These are phyloP conservation scores for Microcyclosporella mali DNA, from an alignment of 2,329 filamentous ascomycete genomes.

Conservation along the genomic window DNA sequence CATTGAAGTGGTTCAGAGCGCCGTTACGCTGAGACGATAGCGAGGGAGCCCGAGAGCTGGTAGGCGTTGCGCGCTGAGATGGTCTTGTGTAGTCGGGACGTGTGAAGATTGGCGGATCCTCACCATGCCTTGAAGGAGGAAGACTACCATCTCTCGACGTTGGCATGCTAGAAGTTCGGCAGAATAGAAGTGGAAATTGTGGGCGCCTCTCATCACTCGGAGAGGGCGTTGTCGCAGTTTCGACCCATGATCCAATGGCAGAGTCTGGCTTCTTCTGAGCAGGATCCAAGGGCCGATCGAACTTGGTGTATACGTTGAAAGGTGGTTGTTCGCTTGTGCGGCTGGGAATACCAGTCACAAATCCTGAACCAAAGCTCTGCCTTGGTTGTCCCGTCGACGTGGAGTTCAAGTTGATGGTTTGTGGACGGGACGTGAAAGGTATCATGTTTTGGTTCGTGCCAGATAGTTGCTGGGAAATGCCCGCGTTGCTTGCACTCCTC, in stretches of 20 bases:
- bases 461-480: slow-evolving; percentile 29
- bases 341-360: slow-evolving; percentile 15
- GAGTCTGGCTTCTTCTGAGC: slow-evolving; percentile 25
- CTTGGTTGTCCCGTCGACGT: slow-evolving; percentile 15
- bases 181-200: slow-evolving; percentile 39
- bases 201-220: slow-evolving; percentile 39
- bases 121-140: slow-evolving; percentile 50
- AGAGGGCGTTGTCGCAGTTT: slow-evolving; percentile 30
- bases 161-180: slow-evolving; percentile 39
- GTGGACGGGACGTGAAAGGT: slow-evolving; percentile 18
- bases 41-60: slow-evolving; percentile 36
- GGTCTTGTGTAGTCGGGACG: slow-evolving; percentile 15
- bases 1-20: slow-evolving; percentile 35
- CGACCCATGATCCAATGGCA: slow-evolving; percentile 16
- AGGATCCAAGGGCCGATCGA: slow-evolving; percentile 25
- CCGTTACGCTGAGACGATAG: slow-evolving; percentile 44
- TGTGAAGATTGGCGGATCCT: slow-evolving; percentile 33
- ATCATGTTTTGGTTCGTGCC: slow-evolving; percentile 25
- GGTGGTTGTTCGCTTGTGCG: slow-evolving; percentile 24
- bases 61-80: slow-evolving; percentile 18
- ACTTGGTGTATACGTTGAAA: slow-evolving; percentile 31
- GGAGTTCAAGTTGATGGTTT: slow-evolving; percentile 23
- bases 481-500: slow-evolving; percentile 33
- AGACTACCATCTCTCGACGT: slow-evolving; percentile 51
- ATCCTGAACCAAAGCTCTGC: slow-evolving; percentile 19